Conservation (phyloP, 208 protist genomes). For the Acanthamoeba healyi region DNA sequence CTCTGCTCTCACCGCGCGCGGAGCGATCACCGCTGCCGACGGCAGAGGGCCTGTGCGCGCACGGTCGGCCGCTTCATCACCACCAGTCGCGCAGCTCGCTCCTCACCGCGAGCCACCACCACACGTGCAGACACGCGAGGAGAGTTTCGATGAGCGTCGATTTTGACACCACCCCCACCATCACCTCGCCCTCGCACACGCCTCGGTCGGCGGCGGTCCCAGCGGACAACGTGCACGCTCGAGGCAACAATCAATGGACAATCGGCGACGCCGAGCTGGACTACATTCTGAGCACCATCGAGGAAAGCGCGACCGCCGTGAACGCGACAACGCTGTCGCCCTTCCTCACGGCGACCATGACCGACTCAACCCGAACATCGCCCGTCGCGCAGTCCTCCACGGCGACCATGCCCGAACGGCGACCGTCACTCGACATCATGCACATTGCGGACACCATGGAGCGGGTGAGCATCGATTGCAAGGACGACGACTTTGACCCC, state of each 20-base stretch:
- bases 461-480: conserved; percentile 34
- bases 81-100: background rate
- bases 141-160: background rate
- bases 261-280: background rate
- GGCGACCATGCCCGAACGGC: background rate
- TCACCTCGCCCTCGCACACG: background rate
- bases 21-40: background rate
- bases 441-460: conserved; percentile 56
- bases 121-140: background rate
- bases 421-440: conserved; percentile 37
- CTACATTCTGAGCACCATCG: background rate
- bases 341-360: background rate
- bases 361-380: background rate
- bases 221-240: background rate
- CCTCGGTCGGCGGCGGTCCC: background rate
- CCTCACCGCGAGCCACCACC: background rate
- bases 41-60: background rate
- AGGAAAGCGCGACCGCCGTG: background rate
- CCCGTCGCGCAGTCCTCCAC: background rate
- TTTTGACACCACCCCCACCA: background rate
- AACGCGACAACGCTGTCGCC: background rate
- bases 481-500: conserved; percentile 35
- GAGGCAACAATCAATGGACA: background rate
- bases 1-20: background rate
- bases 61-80: background rate